phyloP scores from a whole-genome alignment of 139 green algal species.

The Ettlia oleoabundans region DNA sequence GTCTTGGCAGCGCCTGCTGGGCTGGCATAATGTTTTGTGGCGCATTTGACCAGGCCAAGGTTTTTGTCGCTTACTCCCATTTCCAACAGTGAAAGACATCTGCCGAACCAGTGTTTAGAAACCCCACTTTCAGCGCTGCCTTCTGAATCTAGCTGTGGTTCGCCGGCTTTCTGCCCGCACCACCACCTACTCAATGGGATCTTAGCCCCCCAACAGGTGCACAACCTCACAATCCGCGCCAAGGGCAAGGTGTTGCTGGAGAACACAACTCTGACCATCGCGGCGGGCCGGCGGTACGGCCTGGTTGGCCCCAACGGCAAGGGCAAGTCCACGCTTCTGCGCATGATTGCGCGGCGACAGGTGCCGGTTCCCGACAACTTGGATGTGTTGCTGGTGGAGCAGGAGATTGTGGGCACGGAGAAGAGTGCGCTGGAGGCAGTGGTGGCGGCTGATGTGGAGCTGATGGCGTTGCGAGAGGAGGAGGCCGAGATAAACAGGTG shows the following conservation, averaged over 20 bases:
- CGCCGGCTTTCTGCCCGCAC: not conserved
- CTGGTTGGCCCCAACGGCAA: slow-evolving; percentile 90
- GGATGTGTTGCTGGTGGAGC: slow-evolving; percentile 99
- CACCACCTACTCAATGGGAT: too few relatives aligned
- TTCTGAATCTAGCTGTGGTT: not conserved
- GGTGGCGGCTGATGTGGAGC: slow-evolving; percentile 93
- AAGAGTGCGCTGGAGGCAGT: slow-evolving; percentile 77
- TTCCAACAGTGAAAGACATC: too few relatives aligned
- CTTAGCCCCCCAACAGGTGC: slow-evolving; percentile 67
- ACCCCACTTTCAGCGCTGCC: not conserved
- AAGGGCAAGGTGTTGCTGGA: slow-evolving; percentile 98
- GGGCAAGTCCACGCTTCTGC: slow-evolving; percentile 98
- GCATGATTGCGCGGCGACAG: slow-evolving; percentile 90
- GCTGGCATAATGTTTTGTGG: too few relatives aligned
- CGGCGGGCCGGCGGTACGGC: slow-evolving; percentile 83
- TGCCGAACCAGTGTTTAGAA: too few relatives aligned
- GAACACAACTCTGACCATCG: slow-evolving; percentile 92
- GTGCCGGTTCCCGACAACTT: slow-evolving; percentile 96
- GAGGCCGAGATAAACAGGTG: slow-evolving; percentile 72
- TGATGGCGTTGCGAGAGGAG: slow-evolving; percentile 89
- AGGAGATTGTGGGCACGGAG: slow-evolving; percentile 92
- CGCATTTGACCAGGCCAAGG: too few relatives aligned
- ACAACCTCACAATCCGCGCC: slow-evolving; percentile 95
- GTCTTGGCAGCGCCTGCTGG: too few relatives aligned
- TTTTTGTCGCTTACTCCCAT: too few relatives aligned